Conservation (phyloP, 495 filamentous ascomycete genomes). For the Tricharina praecox region DNA sequence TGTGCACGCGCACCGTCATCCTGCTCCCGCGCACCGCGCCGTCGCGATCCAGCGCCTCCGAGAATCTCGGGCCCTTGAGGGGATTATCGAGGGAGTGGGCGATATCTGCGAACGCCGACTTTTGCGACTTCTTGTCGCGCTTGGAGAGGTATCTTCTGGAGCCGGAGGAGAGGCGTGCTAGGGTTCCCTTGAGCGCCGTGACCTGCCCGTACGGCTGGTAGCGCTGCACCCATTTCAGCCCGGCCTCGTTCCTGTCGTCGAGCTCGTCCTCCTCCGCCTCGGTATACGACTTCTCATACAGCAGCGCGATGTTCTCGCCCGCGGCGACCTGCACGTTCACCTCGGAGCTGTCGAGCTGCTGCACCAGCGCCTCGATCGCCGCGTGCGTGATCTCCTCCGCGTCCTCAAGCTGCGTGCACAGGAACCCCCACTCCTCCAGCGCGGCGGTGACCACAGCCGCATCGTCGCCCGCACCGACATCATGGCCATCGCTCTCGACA, state of each 20-base stretch:
- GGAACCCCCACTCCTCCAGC: conserved; percentile 72
- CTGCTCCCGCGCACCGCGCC: conserved; percentile 61
- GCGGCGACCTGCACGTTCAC: conserved; percentile 67
- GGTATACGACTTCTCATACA: conserved; percentile 72
- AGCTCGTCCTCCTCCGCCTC: conserved; percentile 38
- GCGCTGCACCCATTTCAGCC: conserved; percentile 28
- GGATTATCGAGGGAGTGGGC: conserved; percentile 69
- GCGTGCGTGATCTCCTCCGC: conserved; percentile 54
- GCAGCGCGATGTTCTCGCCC: conserved; percentile 74
- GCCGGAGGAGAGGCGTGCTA: conserved; percentile 36
- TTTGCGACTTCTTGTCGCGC: conserved; percentile 59
- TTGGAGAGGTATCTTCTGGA: conserved; percentile 60
- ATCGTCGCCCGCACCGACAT: conserved; percentile 56
- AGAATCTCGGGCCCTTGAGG: conserved; percentile 51
- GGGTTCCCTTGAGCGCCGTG: conserved; percentile 26
- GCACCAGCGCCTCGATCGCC: conserved; percentile 71
- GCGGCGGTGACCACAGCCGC: conserved; percentile 65
- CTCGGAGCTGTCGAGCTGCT: conserved; percentile 69
- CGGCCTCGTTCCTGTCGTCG: conserved; percentile 33
- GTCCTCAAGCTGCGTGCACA: conserved; percentile 69
- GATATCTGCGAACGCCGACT: conserved; percentile 65
- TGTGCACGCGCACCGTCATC: conserved; percentile 57
- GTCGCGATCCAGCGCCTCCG: conserved; percentile 54
- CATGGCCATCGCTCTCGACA: conserved; percentile 64
- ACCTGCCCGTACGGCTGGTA: conserved; percentile 30